phyloP scores from a whole-genome alignment of 2,329 filamentous ascomycete species.

The Claviceps sp. region DNA sequence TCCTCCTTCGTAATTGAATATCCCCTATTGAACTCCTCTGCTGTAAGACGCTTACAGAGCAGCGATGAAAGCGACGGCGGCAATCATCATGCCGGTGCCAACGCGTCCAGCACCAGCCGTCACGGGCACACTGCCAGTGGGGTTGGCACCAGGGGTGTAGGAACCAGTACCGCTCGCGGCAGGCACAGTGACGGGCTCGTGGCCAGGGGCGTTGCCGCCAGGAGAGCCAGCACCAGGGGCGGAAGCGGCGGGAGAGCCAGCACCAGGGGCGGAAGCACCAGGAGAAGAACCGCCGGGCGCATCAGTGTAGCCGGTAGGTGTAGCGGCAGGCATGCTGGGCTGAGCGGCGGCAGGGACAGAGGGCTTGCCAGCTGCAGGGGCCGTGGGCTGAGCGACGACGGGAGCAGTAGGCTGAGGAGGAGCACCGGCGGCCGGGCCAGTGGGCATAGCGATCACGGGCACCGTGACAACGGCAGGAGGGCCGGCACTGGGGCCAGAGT shows the following conservation, averaged over 20 bases:
- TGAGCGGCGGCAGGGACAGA: background rate
- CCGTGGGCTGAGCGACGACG: slow-evolving; percentile 5
- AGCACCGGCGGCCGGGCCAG: slow-evolving; percentile 11
- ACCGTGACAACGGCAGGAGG: slow-evolving; percentile 35
- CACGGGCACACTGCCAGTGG: slow-evolving; percentile 21
- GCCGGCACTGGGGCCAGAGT: slow-evolving; percentile 33
- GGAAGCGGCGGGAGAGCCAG: background rate
- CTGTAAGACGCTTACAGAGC: slow-evolving; percentile 27
- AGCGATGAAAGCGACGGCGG: slow-evolving; percentile 29
- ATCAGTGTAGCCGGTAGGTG: slow-evolving; percentile 6
- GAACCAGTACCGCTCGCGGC: slow-evolving; percentile 20
- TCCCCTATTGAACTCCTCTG: too few relatives aligned
- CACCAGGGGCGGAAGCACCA: background rate
- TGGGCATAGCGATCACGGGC: slow-evolving; percentile 38
- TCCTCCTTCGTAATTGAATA: too few relatives aligned
- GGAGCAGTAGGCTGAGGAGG: slow-evolving; percentile 6
- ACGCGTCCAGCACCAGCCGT: slow-evolving; percentile 26
- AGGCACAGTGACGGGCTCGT: slow-evolving; percentile 6
- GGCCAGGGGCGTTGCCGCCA: background rate
- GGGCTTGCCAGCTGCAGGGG: slow-evolving; percentile 3
- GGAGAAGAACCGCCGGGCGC: background rate
- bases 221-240: background rate
- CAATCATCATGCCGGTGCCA: slow-evolving; percentile 30
- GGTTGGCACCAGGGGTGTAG: slow-evolving; percentile 17
- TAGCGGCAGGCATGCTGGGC: slow-evolving; percentile 6